These are phyloP conservation scores for Leccinum pellstonianum DNA, from an alignment of 768 basidiomycete genomes.

Conservation along the genomic window DNA sequence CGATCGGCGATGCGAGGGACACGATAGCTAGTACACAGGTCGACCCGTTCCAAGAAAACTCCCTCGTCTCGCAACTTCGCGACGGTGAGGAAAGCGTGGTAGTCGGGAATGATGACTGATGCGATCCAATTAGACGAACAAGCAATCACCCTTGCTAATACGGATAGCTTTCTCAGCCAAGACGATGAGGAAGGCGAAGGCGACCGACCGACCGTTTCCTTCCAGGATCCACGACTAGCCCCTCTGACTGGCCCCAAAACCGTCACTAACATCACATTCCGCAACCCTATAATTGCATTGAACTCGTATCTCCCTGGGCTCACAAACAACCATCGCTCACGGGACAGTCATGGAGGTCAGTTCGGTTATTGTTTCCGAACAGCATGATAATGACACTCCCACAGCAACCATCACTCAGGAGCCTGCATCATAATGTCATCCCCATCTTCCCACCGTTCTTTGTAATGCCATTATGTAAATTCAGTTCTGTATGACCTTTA, in stretches of 20 bases:
- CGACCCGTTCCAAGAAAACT: constrained; percentile 7
- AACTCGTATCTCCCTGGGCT: too few species aligned
- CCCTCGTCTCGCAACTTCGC: background rate
- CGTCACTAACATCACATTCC: too few species aligned
- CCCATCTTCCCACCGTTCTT: too few species aligned
- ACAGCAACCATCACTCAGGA: background rate
- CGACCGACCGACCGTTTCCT: background rate
- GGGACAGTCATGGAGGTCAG: too few species aligned
- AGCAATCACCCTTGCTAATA: background rate
- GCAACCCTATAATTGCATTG: rapidly evolving
- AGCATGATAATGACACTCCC: background rate
- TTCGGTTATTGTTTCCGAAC: background rate
- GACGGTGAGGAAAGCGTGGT: background rate
- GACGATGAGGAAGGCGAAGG: background rate
- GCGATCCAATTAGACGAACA: background rate
- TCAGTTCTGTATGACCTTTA: too few species aligned
- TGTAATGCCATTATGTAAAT: too few species aligned
- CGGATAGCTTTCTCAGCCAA: background rate
- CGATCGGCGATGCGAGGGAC: background rate
- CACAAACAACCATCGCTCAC: background rate
- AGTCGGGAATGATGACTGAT: background rate
- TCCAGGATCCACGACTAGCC: background rate
- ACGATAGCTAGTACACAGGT: background rate
- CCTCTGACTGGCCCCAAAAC: background rate
- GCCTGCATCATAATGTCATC: background rate